A percentile compares a stretch with the other conserved stretches of the same genome.
phyloP scores from a whole-genome alignment of 108 stramenopile species.

The Stephanodiscus triporus region DNA sequence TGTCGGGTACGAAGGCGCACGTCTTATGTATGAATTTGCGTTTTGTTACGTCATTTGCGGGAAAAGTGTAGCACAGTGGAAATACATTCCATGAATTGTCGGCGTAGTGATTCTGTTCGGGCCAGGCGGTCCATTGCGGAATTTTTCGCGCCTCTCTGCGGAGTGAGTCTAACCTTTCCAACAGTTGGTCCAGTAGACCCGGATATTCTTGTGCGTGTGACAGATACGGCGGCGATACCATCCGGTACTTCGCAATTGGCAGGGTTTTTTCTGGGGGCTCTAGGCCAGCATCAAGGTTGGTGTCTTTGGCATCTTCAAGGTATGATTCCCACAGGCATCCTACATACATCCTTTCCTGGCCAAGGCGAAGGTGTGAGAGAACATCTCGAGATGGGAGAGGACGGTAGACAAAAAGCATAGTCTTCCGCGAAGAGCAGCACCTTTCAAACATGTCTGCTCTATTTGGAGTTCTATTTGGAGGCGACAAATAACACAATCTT shows the following conservation, averaged over 20 bases:
- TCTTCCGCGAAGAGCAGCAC: constrained; percentile 8
- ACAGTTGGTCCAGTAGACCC: constrained; percentile 49
- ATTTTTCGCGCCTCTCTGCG: constrained; percentile 63
- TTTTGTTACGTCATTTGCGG: constrained; percentile 71
- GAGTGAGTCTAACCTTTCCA: constrained; percentile 52
- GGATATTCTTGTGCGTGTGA: constrained; percentile 47
- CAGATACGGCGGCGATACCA: constrained; percentile 73
- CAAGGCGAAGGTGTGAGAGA: background rate
- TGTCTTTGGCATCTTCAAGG: constrained; percentile 21
- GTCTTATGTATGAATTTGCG: constrained; percentile 79
- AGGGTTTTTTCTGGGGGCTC: constrained; percentile 17
- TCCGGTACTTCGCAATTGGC: constrained; percentile 41
- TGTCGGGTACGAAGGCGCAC: constrained; percentile 78
- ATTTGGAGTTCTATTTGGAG: background rate
- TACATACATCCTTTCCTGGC: constrained; percentile 1
- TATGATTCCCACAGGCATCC: constrained; percentile 76
- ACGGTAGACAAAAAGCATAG: constrained; percentile 35
- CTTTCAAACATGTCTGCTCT: constrained; percentile 4
- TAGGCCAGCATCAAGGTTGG: constrained; percentile 15
- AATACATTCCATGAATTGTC: constrained; percentile 87
- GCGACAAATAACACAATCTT: background rate
- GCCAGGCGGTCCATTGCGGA: constrained; percentile 93
- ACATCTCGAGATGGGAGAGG: constrained; percentile 23
- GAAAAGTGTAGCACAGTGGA: constrained; percentile 94
- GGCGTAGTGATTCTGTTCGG: constrained; percentile 82